Base-by-base conservation (phyloP, 1,284 basidiomycete species). In the Leccinum colubrinum region DNA sequence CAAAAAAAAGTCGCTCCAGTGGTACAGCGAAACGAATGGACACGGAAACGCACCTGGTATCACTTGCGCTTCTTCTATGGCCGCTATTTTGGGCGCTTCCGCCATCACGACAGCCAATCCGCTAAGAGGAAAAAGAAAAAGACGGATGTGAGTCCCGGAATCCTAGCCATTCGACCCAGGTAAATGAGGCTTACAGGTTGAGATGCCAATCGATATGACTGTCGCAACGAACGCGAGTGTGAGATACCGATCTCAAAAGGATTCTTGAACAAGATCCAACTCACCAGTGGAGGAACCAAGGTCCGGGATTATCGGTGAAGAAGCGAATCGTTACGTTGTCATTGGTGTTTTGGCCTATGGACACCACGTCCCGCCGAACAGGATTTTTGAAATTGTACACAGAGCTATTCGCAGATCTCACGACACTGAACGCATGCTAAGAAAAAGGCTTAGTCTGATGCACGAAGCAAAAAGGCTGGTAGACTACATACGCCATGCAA, bases 201-300 rank as follows among this genome's bases (percentile, higher is more conserved):
- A 78, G 67, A 56, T 79, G 79, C 72, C 72, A 79, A 55, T 79
- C 74, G n/a, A 79, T 72, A 61, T 79, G 77, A 56, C 77, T 79
- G 35, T 17, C 51, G 15, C 9, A 20, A 20, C 9, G 41, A 43
- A 46, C 9, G 17, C 43, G 9, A n/a, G n/a, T 11, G 17, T 46
- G 17, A 46, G 43, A 46, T 46, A 20, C 43, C 17, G 43, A 46
- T 6, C 43, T 46, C 43, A 17, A 17, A 3, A 20, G 6, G 17
- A 46, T 11, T 46, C 43, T 43, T 17, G 41, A 9, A 43, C 41
- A 43, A 46, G 17, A 46, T 11, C 17, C 11, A 46, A 60, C 74
- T 64, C 58, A 80, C 75, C 81, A 82, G 60, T 81, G 80, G 50
- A 81, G 64, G 70, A 81, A 76, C 81, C 82, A 82, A 9, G 81